Evolutionary conservation across 768 basidiomycete species (phyloP).

Genomic region (Sutorius australiensis): DNA sequence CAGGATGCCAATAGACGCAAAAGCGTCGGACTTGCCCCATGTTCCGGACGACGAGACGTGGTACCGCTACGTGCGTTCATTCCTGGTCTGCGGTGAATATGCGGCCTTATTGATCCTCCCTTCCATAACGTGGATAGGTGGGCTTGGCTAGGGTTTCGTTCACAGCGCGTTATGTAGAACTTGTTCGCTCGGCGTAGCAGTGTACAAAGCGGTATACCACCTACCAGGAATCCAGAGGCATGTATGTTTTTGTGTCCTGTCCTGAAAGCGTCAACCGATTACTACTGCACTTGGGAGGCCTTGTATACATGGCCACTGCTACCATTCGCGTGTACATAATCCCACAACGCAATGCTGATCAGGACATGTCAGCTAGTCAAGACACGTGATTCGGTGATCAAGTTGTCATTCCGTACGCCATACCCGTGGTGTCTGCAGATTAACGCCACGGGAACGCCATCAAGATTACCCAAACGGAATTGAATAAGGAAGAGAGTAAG

Average conservation of each 20-base stretch:
- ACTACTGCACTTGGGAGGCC: not conserved
- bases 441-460: too few relatives aligned
- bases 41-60: conserved; percentile 35
- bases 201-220: not conserved
- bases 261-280: not conserved
- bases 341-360: too few relatives aligned
- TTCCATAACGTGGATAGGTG: conserved; percentile 5
- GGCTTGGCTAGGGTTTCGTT: conserved; percentile 14
- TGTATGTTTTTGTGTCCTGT: not conserved
- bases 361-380: too few relatives aligned
- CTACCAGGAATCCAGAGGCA: not conserved
- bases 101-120: not conserved
- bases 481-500: too few relatives aligned
- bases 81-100: not conserved
- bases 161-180: conserved; percentile 19
- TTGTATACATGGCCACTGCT: too few relatives aligned
- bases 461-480: too few relatives aligned
- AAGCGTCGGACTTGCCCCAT: conserved; percentile 32
- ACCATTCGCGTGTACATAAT: too few relatives aligned
- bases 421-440: too few relatives aligned
- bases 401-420: too few relatives aligned
- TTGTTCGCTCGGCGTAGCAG: conserved; percentile 9
- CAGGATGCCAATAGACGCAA: conserved; percentile 28
- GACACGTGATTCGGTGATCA: too few relatives aligned
- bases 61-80: conserved; percentile 30